Evolutionary conservation across 2,329 filamentous ascomycete species (phyloP), one percentile per base, ranked within the genome.

Genomic region (Cladosporium sp.): DNA sequence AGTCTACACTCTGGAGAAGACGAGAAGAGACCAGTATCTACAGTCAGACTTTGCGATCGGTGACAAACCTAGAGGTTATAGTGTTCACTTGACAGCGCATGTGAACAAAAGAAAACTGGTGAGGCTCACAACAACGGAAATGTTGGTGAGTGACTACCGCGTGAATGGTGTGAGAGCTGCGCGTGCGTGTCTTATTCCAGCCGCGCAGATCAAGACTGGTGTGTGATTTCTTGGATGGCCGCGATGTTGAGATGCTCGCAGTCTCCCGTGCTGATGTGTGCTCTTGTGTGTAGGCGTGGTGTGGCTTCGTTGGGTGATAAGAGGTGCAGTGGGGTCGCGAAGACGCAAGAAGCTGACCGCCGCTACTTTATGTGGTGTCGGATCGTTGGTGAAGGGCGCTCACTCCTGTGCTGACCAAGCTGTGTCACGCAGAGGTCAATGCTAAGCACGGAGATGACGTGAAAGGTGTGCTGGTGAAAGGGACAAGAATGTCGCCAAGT

Each of bases 1-100:
- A 55, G 52, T 55, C 52, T 55, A 55, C 52, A 55, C 52, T 47
- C 28, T 34, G 40, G 40, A 47, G 52, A 47, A 36, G 52, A 55
- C 39, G 15, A 42, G 42, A 13, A 55, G 40, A 53, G 52, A 55
- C 40, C 52, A 28, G 52, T 19, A 25, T 47, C 52, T 47, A 55
- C 52, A 55, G 52, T 55, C 52, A 44, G 52, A 45, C 52, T 55
- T 10, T 45, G 40, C 17, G 32, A 35, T 55, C 40, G 22, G 52
- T 55, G 32, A 55, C 52, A 55, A 47, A 55, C 40, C 36, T 53
- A 25, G 19, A 19, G 50, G 36, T 8, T 45, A 42, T 53, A n/a
- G n/a, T 19, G 52, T 55, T 55, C 52, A 45, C 52, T 35, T 9
- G 13, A 22, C 20, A 35, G 25, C 17, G 37, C 22, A 19, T 44